Evolutionary conservation across 305 asterid species (phyloP).

Genomic region (Solanum hybrid): DNA sequence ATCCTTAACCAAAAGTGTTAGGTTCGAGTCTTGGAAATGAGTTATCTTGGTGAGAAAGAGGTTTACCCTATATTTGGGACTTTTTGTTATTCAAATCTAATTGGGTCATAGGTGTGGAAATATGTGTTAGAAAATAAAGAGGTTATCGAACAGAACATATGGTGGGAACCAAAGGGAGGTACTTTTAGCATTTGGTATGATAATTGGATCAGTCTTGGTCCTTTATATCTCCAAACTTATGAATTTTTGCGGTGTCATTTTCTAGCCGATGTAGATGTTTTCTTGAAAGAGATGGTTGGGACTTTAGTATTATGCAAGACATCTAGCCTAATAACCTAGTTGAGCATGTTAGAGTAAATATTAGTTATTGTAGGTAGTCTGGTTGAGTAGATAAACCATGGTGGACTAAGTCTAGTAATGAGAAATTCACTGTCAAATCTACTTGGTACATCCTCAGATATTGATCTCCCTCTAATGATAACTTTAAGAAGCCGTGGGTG

Average conservation of each 20-base stretch:
- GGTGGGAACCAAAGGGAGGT: background rate
- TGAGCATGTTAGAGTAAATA: background rate
- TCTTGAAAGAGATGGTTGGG: background rate
- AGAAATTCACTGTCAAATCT: background rate
- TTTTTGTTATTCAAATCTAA: background rate
- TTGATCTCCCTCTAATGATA: background rate
- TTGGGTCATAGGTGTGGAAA: background rate
- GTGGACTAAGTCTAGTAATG: background rate
- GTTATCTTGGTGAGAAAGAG: background rate
- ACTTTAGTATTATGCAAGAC: background rate
- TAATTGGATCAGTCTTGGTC: background rate
- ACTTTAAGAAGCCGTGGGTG: background rate
- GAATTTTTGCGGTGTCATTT: background rate
- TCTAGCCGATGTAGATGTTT: background rate
- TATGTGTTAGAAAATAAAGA: background rate
- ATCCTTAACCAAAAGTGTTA: background rate
- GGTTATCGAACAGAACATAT: background rate
- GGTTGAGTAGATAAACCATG: background rate
- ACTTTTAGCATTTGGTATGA: background rate
- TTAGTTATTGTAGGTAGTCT: background rate
- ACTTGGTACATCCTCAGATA: background rate
- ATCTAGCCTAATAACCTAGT: background rate
- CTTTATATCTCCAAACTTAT: background rate
- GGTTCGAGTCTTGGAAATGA: background rate
- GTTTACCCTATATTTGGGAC: background rate